Percentiles rank a stretch among this genome's conserved stretches.
Evolutionary conservation across 345 rosid genomes (phyloP).

Genomic region (Ceriops tagal): DNA sequence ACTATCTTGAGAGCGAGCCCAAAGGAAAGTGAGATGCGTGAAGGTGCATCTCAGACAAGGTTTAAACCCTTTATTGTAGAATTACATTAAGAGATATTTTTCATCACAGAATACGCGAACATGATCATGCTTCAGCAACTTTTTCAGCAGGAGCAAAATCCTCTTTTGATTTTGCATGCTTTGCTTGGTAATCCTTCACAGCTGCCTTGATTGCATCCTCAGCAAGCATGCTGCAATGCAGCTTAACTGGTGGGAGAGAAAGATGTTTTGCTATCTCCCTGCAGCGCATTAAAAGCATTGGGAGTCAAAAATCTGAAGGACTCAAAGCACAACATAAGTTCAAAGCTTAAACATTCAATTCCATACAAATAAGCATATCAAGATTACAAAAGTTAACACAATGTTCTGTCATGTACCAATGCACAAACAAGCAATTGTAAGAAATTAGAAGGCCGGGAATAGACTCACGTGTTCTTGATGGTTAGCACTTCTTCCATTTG

Average conservation of each 20-base stretch:
- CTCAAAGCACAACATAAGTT: too few species aligned
- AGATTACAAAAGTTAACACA: too few species aligned
- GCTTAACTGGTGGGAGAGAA: conserved; percentile 95
- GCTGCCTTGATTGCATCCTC: conserved; percentile 99
- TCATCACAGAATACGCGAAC: conserved; percentile 12
- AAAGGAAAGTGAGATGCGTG: too few species aligned
- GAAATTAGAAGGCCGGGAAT: background rate
- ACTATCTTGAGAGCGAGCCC: too few species aligned
- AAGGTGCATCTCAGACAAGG: too few species aligned
- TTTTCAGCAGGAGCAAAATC: conserved; percentile 35
- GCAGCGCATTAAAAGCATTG: conserved; percentile 4
- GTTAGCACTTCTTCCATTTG: conserved; percentile 83
- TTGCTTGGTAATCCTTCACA: conserved; percentile 73
- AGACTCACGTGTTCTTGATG: conserved; percentile 88
- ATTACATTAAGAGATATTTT: background rate
- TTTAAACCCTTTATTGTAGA: too few species aligned
- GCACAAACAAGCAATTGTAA: background rate
- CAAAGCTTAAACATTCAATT: too few species aligned
- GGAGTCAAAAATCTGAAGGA: background rate
- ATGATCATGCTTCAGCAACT: conserved; percentile 46
- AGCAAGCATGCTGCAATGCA: conserved; percentile 99
- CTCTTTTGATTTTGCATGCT: conserved; percentile 42
- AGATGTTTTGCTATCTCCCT: conserved; percentile 97
- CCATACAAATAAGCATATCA: too few species aligned
- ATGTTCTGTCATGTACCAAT: too few species aligned